These are phyloP conservation scores for Cryoendolithus antarcticus DNA, from an alignment of 2,329 filamentous ascomycete species.

Conservation along the genomic window DNA sequence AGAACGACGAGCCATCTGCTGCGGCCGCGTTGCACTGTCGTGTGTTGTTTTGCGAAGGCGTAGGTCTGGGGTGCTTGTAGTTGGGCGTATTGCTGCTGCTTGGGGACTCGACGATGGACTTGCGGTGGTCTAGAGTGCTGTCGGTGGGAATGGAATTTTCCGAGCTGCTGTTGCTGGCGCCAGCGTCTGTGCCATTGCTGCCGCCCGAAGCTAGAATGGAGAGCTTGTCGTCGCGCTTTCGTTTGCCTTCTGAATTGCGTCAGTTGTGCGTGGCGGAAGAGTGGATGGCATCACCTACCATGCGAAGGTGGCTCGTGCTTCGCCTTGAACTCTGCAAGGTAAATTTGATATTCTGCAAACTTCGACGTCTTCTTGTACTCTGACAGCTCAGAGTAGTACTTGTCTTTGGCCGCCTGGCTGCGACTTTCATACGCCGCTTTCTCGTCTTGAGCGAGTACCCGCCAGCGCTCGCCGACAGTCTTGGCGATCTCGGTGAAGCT, in stretches of 20 bases:
- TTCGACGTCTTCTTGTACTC: conserved; percentile 67
- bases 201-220: not conserved
- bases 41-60: no score
- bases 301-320: conserved; percentile 38
- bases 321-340: conserved; percentile 65
- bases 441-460: conserved; percentile 50
- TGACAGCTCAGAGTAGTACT: conserved; percentile 57
- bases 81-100: no score
- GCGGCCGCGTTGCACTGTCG: no score
- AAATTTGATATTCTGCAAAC: conserved; percentile 56
- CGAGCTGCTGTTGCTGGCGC: no score
- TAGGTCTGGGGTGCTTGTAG: no score
- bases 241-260: conserved; percentile 1
- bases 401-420: conserved; percentile 62
- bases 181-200: not conserved
- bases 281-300: not conserved
- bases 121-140: no score
- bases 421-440: conserved; percentile 63
- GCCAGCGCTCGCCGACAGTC: conserved; percentile 91
- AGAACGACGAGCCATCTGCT: not conserved
- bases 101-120: no score
- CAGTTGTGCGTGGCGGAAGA: not conserved
- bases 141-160: no score
- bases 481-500: conserved; percentile 91
- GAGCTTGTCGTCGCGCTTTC: conserved; percentile 1